Evolutionary conservation across 2,329 filamentous ascomycete species (phyloP), one percentile per base, ranked within the genome.

Genomic region (Zasmidium citrigriseum): DNA sequence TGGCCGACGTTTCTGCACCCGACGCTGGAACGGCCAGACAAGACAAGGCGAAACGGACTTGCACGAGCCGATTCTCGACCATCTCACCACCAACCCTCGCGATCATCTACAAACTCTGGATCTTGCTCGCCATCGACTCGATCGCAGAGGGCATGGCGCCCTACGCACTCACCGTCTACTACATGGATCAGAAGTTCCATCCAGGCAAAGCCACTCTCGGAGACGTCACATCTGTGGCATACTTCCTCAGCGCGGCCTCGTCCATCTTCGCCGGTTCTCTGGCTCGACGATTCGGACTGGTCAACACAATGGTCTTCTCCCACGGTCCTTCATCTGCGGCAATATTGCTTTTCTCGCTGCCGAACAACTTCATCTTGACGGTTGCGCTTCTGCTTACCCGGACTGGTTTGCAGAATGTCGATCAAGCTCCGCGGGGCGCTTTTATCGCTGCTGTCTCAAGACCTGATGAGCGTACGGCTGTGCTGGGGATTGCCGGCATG

Each of bases 81-180:
- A 83, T 90, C 20, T 84, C 83, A 5, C 73, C 72, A 1, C 75
- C 82, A 20, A 84, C 80, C 38, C 74, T 79, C 9, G 66, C 75
- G 0, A 78, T 86, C 27, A 75, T 89, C 1, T 67, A 82, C 45
- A 82, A 84, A 45, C 77, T 92, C 0, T 87, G 85, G 64, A 73
- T 88, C 10, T 75, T 92, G 1, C 88, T 90, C 67, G 81, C 80
- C 1, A 66, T 90, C 9, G 88, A 91, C 69, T 82, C 85, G 0
- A 83, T 90, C 58, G 88, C 86, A 1, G 60, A 61, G 3, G 88
- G 89, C 1, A 79, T 91, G 67, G 86, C 84, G 5, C 83, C 70
- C 23, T 72, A 70, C 63, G 71, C 72, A 12, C 65, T 73, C 29
- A 79, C 83, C 64, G 82, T 78, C 55, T 83, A 82, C 67, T 82